Evolutionary conservation across 305 asterid genomes (phyloP), one percentile per base, ranked within the genome.

Genomic region (Ruellia speciosa): DNA sequence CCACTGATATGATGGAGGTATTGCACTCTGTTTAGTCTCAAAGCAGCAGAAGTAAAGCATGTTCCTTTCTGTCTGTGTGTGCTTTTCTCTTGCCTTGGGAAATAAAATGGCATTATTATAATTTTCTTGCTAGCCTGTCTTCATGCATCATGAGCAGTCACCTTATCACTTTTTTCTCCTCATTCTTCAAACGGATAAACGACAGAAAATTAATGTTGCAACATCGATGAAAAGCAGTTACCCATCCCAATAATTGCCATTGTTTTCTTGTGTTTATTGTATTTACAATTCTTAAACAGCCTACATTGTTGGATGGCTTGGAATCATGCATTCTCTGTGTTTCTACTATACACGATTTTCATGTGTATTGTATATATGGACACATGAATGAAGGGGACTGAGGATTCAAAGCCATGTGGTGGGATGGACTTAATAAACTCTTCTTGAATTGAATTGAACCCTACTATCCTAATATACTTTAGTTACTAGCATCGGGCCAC

Each of bases 11-110:
- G 73, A 78, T 78, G 67, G 53, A 65, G 52, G 9, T 63, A 39
- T 20, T 37, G 72, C 77, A 72, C 79, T 47, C 66, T 69, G 76
- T 67, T 58, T 70, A 75, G 70, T 66, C 70, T 41, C 71, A 52
- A 65, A 65, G 58, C 75, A 58, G 65, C 84, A 75, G 28, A 62
- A 45, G 48, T 16, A 62, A 72, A 52, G 59, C 66, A 8, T 6
- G 35, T 55, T 14, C 64, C 56, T 66, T 64, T 63, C 46, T 73
- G 77, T 70, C 75, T 70, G 24, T 46, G 52, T 66, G 15, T 48
- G 46, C 68, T 59, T 72, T 43, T 43, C 11, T 64, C 20, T 13
- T 60, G 62, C 54, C 57, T 49, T 64, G 51, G 62, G 58, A 65
- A 50, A 35, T 47, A 20, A 18, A 56, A 50, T 53, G 33, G 28